Evolutionary conservation across 345 rosid genomes (phyloP), one percentile per base, ranked within the genome.

Genomic region (Zanthoxylum bungeanum): DNA sequence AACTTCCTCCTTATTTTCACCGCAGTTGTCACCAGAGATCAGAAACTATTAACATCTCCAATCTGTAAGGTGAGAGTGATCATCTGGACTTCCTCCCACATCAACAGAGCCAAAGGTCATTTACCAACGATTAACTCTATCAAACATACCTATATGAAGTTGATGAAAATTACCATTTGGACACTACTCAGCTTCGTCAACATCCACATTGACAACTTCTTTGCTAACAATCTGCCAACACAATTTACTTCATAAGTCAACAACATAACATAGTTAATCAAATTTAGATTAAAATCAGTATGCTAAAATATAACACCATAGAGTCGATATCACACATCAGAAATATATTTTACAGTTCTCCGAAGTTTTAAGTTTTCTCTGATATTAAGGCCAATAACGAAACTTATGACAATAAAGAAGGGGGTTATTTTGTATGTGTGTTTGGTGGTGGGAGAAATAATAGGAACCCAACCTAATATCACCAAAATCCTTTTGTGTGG

Each of bases 171-270:
- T 36, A 53, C 49, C 59, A 44, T 44, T 47, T 42, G 40, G 12
- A 14, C 10, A n/a, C 70, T 80, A 87, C 11, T 77, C 80, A 58
- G 74, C 69, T 7, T 85, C 89, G 8, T 77, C 80, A 58, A 69
- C 65, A 11, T 85, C 92, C 61, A 69, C 80, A 27, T 73, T 60
- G 40, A 79, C 72, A 22, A 36, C 66, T 67, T 85, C 92, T 68
- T 77, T 86, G 82, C 83, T 91, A 81, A 83, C 86, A 68, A 89
- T 76, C 97, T 89, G 85, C 56, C 68, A 81, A 47, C 2, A 75
- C 22, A 64, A 47, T 37, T 34, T 60, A 27, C 46, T 46, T 44
- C 22, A 30, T 9, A 30, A 4, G 55, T 71, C 28, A 69, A 36
- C 65, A 64, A 66, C n/a, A 42, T 55, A 62, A 42, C 31, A 31